Base-by-base conservation (phyloP, 148 eudicot genomes). In the Fagopyrum tataricum region DNA sequence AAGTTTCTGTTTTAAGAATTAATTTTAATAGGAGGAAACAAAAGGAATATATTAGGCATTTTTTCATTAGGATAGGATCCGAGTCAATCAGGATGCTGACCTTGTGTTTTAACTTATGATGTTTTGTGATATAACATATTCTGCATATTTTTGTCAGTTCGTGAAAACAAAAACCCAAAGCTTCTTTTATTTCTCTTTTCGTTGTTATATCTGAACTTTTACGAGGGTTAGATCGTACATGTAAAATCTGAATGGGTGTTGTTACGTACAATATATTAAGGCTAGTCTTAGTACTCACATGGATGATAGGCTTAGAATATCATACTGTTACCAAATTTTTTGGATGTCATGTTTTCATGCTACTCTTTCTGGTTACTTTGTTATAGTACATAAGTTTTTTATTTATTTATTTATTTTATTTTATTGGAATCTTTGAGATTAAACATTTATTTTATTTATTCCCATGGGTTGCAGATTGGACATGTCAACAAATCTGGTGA, bases 401-500 rank as follows among this genome's bases (percentile, higher is more conserved):
- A n/a, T n/a, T n/a, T n/a, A n/a, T n/a, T n/a, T n/a, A n/a, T n/a
- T n/a, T n/a, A n/a, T n/a, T n/a, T n/a, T n/a, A n/a, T 69, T 69
- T 44, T 44, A 3, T 47, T 56, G 59, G 43, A 11, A 3, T 74
- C n/a, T 67, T 73, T 43, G 56, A 31, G 70, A 6, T 42, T 42
- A 24, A 72, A 47, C 74, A 39, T 59, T 13, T n/a, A 70, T 76
- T 24, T 14, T 48, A 55, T 47, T 72, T 73, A 51, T 76, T 67
- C 58, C 62, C 75, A 69, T 81, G 68, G 52, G 72, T 81, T 61
- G 72, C 88, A 95, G 98, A 84, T 84, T 82, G 99, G 99, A 12
- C 99, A 95, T 86, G 97, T 95, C 77, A 95, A 76, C 72, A 95
- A 95, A 79, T 55, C 84, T 78, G 99, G 99, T 82, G 99, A 95